Base-by-base conservation (phyloP, 495 filamentous ascomycete genomes). In the Podospora pseudoanserina region DNA sequence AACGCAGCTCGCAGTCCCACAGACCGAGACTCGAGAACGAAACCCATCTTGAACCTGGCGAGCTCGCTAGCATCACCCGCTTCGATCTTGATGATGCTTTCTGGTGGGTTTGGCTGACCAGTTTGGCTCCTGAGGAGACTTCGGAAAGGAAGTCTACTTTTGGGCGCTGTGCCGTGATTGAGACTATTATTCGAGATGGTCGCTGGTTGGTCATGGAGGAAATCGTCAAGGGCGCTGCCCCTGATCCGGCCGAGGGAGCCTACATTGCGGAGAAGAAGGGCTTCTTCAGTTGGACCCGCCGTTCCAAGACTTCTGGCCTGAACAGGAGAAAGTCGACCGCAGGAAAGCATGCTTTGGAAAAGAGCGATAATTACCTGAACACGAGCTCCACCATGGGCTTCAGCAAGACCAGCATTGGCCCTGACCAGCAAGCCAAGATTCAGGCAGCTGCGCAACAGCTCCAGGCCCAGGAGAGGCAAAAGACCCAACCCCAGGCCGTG, bases 21-120 rank as follows among this genome's bases (percentile, higher is more conserved):
- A 86, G 85, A 60, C 88, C 89, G 13, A 84, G 86, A 58, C 74
- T 89, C 44, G 87, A 91, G 66, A 79, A 81, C 18, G 88, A 92
- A 49, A 77, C 82, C 27, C 78, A 87, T 57, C 82, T 97, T 3
- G 93, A 97, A 65, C 96, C 94, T 3, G 95, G 93, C 55, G 95
- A 99, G 83, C 84, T 99, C 58, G 94, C 94, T 27, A 97, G 92
- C 72, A 96, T 98, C 71, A 90, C 85, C 34, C 85, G 86, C 58
- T 86, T 99, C 60, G 91, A 96, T 68, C 81, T 98, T 13, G 95
- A 99, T 74, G 95, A 98, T 75, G 90, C 94, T 0, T 99, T 99
- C 77, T 99, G 96, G 96, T 99, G 95, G 95, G 95, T 98, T 27
- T 99, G 95, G 95, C 97, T 98, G 84, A 95, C 87, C 72, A 98